These are phyloP conservation scores for Rhodotorula sp. DNA, from an alignment of 1,284 basidiomycete genomes.

Conservation along the genomic window DNA sequence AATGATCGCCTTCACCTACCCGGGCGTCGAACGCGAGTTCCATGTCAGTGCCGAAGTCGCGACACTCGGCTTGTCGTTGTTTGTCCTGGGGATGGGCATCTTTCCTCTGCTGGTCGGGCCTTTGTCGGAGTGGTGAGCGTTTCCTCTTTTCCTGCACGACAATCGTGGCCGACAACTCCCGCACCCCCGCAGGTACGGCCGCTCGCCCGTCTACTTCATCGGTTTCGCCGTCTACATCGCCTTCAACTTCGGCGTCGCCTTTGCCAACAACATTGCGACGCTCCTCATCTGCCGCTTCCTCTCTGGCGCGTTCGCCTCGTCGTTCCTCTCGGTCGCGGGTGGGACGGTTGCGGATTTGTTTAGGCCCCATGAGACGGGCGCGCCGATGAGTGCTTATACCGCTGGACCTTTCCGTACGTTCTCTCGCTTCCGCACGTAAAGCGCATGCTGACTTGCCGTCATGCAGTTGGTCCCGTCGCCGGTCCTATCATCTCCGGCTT, in stretches of 20 bases:
- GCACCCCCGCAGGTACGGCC: slow-evolving; percentile 7
- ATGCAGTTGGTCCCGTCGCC: slow-evolving; percentile 12
- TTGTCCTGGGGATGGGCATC: slow-evolving; percentile 49
- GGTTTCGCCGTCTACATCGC: slow-evolving; percentile 43
- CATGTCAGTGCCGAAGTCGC: slow-evolving; percentile 65
- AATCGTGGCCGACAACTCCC: too few species aligned
- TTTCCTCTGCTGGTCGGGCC: slow-evolving; percentile 40
- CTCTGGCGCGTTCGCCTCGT: slow-evolving; percentile 64
- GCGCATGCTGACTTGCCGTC: background rate
- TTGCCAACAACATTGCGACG: slow-evolving; percentile 57
- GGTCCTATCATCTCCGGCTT: slow-evolving; percentile 40
- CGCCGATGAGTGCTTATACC: slow-evolving; percentile 75
- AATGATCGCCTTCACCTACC: slow-evolving; percentile 63
- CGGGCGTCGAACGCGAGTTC: slow-evolving; percentile 61
- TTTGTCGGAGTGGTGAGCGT: slow-evolving; percentile 34
- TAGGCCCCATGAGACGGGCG: slow-evolving; percentile 61
- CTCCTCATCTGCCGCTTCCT: slow-evolving; percentile 69
- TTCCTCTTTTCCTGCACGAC: too few species aligned
- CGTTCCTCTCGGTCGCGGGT: slow-evolving; percentile 76
- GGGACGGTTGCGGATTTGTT: slow-evolving; percentile 73
- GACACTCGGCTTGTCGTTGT: slow-evolving; percentile 69
- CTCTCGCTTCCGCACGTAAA: too few species aligned
- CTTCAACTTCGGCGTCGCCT: slow-evolving; percentile 64
- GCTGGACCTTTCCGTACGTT: slow-evolving; percentile 22
- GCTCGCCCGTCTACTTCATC: slow-evolving; percentile 39